These are phyloP conservation scores for Postia placenta DNA, from an alignment of 768 basidiomycete species.

Conservation along the genomic window DNA sequence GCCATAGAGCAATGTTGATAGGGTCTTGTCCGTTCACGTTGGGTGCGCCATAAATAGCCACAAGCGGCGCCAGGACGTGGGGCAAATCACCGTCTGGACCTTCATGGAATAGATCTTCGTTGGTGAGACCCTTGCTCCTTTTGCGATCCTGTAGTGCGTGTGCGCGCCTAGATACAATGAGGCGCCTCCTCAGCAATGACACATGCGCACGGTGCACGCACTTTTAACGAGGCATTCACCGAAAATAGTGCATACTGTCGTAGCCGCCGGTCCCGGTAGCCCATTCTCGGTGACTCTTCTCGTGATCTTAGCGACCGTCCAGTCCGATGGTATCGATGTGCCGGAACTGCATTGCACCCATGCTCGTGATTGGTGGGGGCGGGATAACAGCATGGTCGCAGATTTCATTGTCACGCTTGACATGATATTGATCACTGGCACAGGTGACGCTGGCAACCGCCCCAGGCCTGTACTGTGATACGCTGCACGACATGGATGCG, in stretches of 20 bases:
- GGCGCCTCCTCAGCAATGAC: not conserved
- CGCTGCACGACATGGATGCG: not conserved
- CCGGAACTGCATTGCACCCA: not conserved
- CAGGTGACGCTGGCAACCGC: not conserved
- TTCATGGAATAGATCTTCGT: not conserved
- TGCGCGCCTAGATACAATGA: not conserved
- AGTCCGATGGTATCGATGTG: not conserved
- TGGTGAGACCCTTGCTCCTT: not conserved
- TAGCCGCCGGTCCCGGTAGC: not conserved
- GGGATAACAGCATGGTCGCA: not conserved
- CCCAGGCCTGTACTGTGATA: not conserved
- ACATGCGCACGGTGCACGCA: not conserved
- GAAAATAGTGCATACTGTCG: not conserved
- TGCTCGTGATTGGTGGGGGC: not conserved
- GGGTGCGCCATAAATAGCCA: not conserved
- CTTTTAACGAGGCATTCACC: not conserved
- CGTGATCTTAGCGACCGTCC: not conserved
- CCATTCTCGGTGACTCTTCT: not conserved
- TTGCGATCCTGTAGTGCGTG: not conserved
- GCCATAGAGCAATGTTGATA: no score
- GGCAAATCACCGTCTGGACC: not conserved
- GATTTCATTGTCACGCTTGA: not conserved
- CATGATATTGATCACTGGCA: not conserved
- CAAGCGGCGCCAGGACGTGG: not conserved
- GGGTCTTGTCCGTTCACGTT: not conserved